These are phyloP conservation scores for Nothopassalora personata DNA, from an alignment of 2,329 filamentous ascomycete genomes.

Conservation along the genomic window DNA sequence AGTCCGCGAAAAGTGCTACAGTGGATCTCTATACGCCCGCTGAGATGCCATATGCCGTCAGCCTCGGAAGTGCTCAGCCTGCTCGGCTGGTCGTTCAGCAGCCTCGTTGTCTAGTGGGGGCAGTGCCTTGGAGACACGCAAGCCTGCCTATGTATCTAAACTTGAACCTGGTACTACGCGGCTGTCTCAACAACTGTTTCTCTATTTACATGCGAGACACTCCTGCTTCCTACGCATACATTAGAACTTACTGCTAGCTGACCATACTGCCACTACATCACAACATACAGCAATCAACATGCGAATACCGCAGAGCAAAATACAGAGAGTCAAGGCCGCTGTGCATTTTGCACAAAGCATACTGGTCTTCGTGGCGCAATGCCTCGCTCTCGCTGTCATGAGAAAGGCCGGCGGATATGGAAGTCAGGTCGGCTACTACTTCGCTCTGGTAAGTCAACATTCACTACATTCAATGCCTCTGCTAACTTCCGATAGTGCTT, in stretches of 20 bases:
- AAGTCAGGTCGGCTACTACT: conserved; percentile 52
- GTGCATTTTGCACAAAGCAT: conserved; percentile 51
- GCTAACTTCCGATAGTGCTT: conserved; percentile 46
- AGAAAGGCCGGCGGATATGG: conserved; percentile 51
- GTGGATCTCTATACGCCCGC: background rate
- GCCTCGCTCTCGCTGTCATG: conserved; percentile 54
- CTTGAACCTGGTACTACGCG: background rate
- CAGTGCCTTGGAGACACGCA: background rate
- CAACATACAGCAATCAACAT: conserved; percentile 26
- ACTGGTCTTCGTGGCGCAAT: conserved; percentile 54
- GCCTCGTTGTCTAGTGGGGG: background rate
- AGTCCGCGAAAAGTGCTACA: background rate
- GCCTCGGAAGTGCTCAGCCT: background rate
- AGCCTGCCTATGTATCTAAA: background rate
- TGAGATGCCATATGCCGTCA: background rate
- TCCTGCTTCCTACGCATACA: background rate
- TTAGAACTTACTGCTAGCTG: background rate
- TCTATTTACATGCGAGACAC: background rate
- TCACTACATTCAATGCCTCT: background rate
- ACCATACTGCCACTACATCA: background rate
- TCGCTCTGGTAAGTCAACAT: conserved; percentile 48
- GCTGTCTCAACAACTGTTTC: background rate
- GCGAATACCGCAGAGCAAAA: conserved; percentile 42
- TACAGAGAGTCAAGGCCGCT: conserved; percentile 52
- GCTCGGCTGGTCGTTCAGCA: background rate